A percentile compares a stretch with the other conserved stretches of the same genome.
phyloP scores from a whole-genome alignment of 805 yeast genomes.

The Kazachstania bromeliacearum region DNA sequence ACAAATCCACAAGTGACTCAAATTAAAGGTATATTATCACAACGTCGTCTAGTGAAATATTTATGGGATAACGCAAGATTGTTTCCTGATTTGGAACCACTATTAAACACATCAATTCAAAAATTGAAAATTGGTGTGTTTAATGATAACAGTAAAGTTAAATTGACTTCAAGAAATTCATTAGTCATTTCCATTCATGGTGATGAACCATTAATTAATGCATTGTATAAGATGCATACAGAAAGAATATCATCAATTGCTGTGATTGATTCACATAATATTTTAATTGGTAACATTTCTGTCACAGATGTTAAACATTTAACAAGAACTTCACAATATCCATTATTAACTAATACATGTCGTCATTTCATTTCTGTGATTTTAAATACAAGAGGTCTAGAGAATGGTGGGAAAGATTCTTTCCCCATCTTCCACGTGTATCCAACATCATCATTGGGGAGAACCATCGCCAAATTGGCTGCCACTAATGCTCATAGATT shows the following conservation, averaged over 20 bases:
- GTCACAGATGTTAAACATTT: slow-evolving; percentile 87
- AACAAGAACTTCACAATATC: slow-evolving; percentile 75
- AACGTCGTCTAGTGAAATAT: slow-evolving; percentile 73
- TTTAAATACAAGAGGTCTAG: slow-evolving; percentile 76
- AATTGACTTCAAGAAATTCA: slow-evolving; percentile 28
- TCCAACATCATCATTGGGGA: slow-evolving; percentile 62
- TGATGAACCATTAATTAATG: slow-evolving; percentile 78
- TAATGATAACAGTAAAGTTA: slow-evolving; percentile 17
- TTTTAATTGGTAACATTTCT: slow-evolving; percentile 81
- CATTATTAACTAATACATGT: slow-evolving; percentile 68
- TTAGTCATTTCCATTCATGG: slow-evolving; percentile 74
- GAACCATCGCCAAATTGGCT: slow-evolving; percentile 90
- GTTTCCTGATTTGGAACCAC: slow-evolving; percentile 69
- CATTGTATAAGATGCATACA: slow-evolving; percentile 71
- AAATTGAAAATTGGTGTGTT: slow-evolving; percentile 68
- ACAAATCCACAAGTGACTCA: slow-evolving; percentile 41
- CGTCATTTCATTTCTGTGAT: slow-evolving; percentile 82
- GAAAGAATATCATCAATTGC: slow-evolving; percentile 83
- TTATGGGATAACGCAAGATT: slow-evolving; percentile 88
- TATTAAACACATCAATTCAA: slow-evolving; percentile 55
- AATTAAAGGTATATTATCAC: slow-evolving; percentile 79
- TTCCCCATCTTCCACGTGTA: slow-evolving; percentile 94
- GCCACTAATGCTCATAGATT: slow-evolving; percentile 89
- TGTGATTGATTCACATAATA: slow-evolving; percentile 68
- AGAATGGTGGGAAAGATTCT: slow-evolving; percentile 77